Percentiles rank a stretch among this genome's conserved stretches.
These are phyloP conservation scores for Colletotrichum eremochloae DNA, from an alignment of 2,329 filamentous ascomycete species.

Conservation along the genomic window DNA sequence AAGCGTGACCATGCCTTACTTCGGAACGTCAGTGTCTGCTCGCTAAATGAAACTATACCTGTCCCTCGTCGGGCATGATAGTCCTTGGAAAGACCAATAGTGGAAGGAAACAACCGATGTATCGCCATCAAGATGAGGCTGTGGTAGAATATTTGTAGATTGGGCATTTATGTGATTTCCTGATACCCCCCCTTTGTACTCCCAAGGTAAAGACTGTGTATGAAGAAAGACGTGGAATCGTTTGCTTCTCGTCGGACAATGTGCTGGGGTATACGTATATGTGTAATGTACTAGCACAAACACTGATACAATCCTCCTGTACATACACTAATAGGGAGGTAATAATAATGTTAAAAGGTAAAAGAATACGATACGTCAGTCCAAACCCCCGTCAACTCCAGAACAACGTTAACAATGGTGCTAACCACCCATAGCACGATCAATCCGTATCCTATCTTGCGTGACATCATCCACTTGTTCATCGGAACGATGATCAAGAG, in stretches of 20 bases:
- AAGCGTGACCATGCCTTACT: slow-evolving; percentile 32
- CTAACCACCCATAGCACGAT: slow-evolving; percentile 85
- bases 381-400: slow-evolving; percentile 77
- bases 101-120: slow-evolving; percentile 11
- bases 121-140: not conserved
- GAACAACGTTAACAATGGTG: slow-evolving; percentile 83
- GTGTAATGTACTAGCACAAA: slow-evolving; percentile 28
- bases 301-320: slow-evolving; percentile 27
- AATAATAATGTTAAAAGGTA: slow-evolving; percentile 10
- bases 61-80: not conserved
- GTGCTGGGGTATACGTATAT: slow-evolving; percentile 30
- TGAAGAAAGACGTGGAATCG: slow-evolving; percentile 1
- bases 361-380: slow-evolving; percentile 50
- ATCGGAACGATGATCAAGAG: slow-evolving; percentile 85
- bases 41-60: slow-evolving; percentile 18
- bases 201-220: slow-evolving; percentile 30
- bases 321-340: not conserved
- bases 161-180: slow-evolving; percentile 10
- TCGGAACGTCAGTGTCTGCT: not conserved
- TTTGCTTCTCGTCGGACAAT: slow-evolving; percentile 29
- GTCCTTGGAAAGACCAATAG: not conserved
- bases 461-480: slow-evolving; percentile 88
- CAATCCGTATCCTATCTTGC: slow-evolving; percentile 83
- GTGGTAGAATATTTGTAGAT: slow-evolving; percentile 18
- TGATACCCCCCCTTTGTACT: not conserved